These are phyloP conservation scores for Lagenaria siceraria DNA, from an alignment of 306 rosid species.

Conservation along the genomic window DNA sequence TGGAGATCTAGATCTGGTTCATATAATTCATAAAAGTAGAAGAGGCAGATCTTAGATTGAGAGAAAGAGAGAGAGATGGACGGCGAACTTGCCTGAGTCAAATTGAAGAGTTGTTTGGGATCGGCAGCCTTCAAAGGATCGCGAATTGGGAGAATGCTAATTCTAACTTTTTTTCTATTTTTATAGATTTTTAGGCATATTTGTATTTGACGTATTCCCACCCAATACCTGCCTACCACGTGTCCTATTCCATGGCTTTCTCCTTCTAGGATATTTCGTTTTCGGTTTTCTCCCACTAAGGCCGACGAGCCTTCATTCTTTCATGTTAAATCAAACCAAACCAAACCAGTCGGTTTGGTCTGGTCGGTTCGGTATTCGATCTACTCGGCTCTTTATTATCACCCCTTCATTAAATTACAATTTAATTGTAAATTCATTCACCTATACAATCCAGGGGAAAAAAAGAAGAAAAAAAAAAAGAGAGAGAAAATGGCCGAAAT, in stretches of 20 bases:
- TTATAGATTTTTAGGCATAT: slow-evolving; percentile 20
- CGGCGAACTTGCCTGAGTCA: not conserved
- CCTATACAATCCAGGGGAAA: no score
- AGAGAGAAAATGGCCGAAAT: no score
- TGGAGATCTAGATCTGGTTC: no score
- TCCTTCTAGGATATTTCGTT: no score
- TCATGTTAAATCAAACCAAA: not conserved
- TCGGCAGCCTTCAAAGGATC: not conserved
- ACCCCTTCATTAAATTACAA: no score
- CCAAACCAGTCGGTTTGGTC: not conserved
- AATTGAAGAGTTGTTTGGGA: not conserved
- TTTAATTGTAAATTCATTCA: no score
- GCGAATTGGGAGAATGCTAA: not conserved
- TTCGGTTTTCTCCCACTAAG: no score
- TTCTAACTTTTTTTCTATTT: not conserved
- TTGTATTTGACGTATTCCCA: slow-evolving; percentile 53
- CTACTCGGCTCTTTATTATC: no score
- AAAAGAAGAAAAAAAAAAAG: no score
- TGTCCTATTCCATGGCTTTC: not conserved
- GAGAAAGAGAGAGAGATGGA: no score
- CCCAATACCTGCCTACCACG: slow-evolving; percentile 45
- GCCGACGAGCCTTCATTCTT: no score
- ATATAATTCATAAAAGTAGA: not conserved
- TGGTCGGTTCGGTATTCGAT: no score
- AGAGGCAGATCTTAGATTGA: not conserved